Conservation (phyloP, 768 basidiomycete species). For the Termitomyces sp. region DNA sequence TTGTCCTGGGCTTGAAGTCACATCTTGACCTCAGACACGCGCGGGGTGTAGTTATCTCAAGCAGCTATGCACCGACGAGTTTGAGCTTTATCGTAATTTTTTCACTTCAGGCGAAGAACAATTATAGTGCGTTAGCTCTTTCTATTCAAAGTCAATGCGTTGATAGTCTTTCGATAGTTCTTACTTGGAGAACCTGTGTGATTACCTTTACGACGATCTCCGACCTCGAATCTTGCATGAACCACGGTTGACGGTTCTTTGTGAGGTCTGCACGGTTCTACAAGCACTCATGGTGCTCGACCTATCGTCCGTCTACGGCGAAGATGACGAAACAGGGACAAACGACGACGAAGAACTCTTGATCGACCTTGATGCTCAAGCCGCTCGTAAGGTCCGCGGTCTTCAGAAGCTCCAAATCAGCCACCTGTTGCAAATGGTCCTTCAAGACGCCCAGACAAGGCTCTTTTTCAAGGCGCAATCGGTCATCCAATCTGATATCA, state of each 20-base stretch:
- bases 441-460: constrained; percentile 95
- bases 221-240: constrained; percentile 95
- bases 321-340: constrained; percentile 6
- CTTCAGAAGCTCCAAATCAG: constrained; percentile 70
- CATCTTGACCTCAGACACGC: constrained; percentile 53
- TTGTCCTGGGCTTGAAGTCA: not conserved
- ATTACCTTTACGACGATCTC: constrained; percentile 92
- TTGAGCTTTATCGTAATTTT: constrained; percentile 76
- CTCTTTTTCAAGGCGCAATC: constrained; percentile 95
- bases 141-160: not conserved
- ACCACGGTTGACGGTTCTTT: constrained; percentile 77
- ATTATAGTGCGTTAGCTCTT: constrained; percentile 33
- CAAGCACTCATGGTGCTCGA: constrained; percentile 96
- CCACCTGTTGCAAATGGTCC: constrained; percentile 77
- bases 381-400: constrained; percentile 22
- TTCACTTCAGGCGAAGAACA: constrained; percentile 80
- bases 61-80: constrained; percentile 87
- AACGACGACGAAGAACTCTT: constrained; percentile 28
- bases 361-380: constrained; percentile 29
- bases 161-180: constrained; percentile 38
- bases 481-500: constrained; percentile 83
- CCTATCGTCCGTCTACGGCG: constrained; percentile 32
- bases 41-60: constrained; percentile 91
- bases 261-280: constrained; percentile 93
- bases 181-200: constrained; percentile 88